Evolutionary conservation across 441 rosid genomes (phyloP).

Genomic region (Hura crepitans): DNA sequence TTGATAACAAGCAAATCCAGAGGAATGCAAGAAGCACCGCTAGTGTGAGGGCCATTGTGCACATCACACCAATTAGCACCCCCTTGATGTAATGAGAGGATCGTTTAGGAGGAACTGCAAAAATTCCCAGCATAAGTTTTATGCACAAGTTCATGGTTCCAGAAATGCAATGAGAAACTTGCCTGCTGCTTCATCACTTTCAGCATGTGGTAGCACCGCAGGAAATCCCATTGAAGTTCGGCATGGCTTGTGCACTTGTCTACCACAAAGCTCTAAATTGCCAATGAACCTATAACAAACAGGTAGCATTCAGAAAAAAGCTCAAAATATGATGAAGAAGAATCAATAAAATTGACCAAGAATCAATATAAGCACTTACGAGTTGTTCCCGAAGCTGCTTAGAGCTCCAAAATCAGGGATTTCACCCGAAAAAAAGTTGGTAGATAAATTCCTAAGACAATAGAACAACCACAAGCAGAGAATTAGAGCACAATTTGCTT

Average conservation of each 20-base stretch:
- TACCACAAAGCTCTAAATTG: conserved; percentile 84
- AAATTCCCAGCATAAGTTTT: conserved; percentile 2
- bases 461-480: conserved; percentile 16
- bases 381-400: conserved; percentile 59
- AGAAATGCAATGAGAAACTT: conserved; percentile 29
- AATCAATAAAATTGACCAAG: neutral
- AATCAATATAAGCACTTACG: conserved; percentile 49
- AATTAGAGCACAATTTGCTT: neutral
- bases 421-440: conserved; percentile 91
- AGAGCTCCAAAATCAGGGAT: conserved; percentile 85
- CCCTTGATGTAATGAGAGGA: conserved; percentile 85
- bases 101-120: conserved; percentile 57
- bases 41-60: conserved; percentile 63
- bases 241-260: conserved; percentile 84
- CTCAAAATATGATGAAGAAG: neutral
- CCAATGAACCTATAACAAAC: conserved; percentile 60
- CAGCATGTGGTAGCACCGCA: conserved; percentile 86
- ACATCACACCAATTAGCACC: conserved; percentile 71
- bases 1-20: conserved; percentile 75
- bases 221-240: conserved; percentile 93
- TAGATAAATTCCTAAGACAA: conserved; percentile 64
- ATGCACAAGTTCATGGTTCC: neutral
- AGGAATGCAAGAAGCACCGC: conserved; percentile 60
- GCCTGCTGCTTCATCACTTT: conserved; percentile 78
- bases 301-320: conserved; percentile 8